Evolutionary conservation across 805 yeast genomes (phyloP), one percentile per base, ranked within the genome.

Genomic region (Ogataea parapolymorpha): DNA sequence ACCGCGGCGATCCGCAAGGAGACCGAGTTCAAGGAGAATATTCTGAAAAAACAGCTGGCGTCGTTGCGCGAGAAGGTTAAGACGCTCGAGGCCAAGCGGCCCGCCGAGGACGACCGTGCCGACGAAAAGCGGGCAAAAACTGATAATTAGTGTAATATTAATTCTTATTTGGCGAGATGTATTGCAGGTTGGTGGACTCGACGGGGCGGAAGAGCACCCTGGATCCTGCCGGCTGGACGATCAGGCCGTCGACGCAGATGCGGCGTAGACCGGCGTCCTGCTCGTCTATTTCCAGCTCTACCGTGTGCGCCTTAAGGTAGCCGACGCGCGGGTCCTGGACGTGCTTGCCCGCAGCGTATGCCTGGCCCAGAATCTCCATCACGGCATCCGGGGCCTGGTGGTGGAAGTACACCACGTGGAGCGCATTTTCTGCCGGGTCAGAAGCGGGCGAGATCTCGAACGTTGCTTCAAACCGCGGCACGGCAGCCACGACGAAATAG

Each of bases 221-320:
- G 24, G 26, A 31, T 11, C 45, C 50, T 7, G 39, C 42, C 10
- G 56, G 12, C 20, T 38, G 26, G 13, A 74, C 54, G 2, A 77
- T 79, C 14, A 73, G 62, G 0, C 93, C 93, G 58, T 84, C 93
- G 10, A 84, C 54, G 53, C 91, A 84, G 57, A 82, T 71, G 25
- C 88, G 63, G 46, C 74, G 62, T n/a, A 65, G 53, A 10, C 52
- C 54, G 8, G 53, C 55, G 30, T 66, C 70, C 1, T 55, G 41
- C 7, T 72, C 53, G 22, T 45, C 35, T 8, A 57, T 12, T 3
- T 22, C 29, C 9, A 66, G 39, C 32, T 13, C 50, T 28, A 49
- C 49, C 23, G 18, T 35, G 12, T 43, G 40, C 5, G 42, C 47
- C 22, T 54, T 44, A 18, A 59, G 42, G 55, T 84, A 83, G 5